A percentile compares a stretch with the other conserved stretches of the same genome.
These are phyloP conservation scores for Clonostachys chloroleuca DNA, from an alignment of 2,329 filamentous ascomycete genomes.

Conservation along the genomic window DNA sequence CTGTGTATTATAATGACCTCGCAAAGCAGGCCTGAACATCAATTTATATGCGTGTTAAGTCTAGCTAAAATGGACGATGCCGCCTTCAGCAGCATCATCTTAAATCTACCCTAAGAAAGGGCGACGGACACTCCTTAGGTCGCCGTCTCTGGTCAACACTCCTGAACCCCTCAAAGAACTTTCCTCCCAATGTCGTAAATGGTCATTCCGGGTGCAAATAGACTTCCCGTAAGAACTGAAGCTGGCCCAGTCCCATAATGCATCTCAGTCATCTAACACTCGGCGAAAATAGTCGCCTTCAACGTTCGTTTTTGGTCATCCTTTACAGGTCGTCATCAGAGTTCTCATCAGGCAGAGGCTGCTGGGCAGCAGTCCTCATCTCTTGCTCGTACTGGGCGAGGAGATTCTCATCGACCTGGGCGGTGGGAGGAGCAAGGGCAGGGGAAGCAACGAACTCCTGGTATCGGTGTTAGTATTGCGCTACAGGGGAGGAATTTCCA, in stretches of 20 bases:
- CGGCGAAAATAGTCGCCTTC: neutral
- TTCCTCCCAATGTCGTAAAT: conserved; percentile 28
- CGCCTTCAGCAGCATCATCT: conserved; percentile 17
- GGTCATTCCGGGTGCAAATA: conserved; percentile 25
- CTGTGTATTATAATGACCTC: too few species aligned
- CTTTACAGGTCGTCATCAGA: conserved; percentile 67
- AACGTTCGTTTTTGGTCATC: conserved; percentile 11
- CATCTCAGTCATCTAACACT: neutral
- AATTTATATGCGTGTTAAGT: neutral
- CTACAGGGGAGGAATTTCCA: too few species aligned
- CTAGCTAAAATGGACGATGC: neutral
- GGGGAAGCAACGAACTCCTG: conserved; percentile 96
- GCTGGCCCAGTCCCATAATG: conserved; percentile 9
- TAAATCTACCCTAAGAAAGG: conserved; percentile 22
- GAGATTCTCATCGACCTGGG: conserved; percentile 79
- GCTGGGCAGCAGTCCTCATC: conserved; percentile 74
- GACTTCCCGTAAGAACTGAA: conserved; percentile 14
- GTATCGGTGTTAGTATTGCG: conserved; percentile 15
- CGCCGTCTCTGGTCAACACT: conserved; percentile 26
- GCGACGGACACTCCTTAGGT: conserved; percentile 8
- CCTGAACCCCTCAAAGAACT: conserved; percentile 22
- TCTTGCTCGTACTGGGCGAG: conserved; percentile 82
- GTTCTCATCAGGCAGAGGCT: conserved; percentile 93
- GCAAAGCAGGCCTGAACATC: neutral
- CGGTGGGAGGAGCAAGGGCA: conserved; percentile 90